A percentile compares a stretch with the other conserved stretches of the same genome.
Evolutionary conservation across 2,329 filamentous ascomycete species (phyloP).

Genomic region (Apiospora arundinis): DNA sequence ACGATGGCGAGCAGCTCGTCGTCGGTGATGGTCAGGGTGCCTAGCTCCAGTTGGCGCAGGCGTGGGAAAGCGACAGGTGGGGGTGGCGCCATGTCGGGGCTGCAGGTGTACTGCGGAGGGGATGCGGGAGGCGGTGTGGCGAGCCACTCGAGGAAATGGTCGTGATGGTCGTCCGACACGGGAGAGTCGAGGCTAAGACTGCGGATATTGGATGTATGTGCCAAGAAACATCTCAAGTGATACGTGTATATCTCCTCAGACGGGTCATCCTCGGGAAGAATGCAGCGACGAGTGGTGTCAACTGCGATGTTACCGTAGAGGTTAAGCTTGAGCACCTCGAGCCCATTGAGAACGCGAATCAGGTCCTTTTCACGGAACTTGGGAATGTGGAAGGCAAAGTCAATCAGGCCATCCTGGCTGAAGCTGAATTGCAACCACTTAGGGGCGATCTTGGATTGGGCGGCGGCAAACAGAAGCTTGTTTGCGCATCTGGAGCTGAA

Average conservation of each 20-base stretch:
- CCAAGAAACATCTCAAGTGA: conserved; percentile 12
- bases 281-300: conserved; percentile 2
- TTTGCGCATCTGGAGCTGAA: conserved; percentile 10
- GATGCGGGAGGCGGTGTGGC: background rate
- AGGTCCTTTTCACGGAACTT: conserved; percentile 7
- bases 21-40: background rate
- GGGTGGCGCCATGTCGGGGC: background rate
- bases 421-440: conserved; percentile 9
- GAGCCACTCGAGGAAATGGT: conserved; percentile 19
- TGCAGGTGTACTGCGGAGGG: background rate
- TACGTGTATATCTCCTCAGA: conserved; percentile 15
- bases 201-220: background rate
- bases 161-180: conserved; percentile 10
- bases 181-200: background rate
- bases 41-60: conserved; percentile 3
- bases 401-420: conserved; percentile 18
- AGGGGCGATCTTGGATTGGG: background rate
- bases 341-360: background rate
- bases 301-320: background rate
- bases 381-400: conserved; percentile 18
- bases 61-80: background rate
- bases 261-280: background rate
- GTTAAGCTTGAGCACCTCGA: conserved; percentile 14
- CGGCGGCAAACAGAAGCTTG: conserved; percentile 13
- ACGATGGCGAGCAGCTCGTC: conserved; percentile 19